Evolutionary conservation across 179 eudicot genomes (phyloP).

Genomic region (Heliamphora pulchella): DNA sequence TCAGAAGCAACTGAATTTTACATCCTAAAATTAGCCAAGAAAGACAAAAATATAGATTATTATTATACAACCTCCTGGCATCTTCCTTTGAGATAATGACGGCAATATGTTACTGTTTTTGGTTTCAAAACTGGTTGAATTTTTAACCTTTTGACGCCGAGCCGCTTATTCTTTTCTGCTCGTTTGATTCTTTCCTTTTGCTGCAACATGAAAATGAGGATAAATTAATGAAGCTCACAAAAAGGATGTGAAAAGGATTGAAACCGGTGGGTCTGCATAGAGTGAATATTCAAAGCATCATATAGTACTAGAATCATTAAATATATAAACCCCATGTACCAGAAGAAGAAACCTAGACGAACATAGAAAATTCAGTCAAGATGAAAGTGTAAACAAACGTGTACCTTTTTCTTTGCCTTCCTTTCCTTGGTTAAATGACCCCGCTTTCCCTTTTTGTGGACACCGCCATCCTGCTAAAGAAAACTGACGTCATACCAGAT

Average conservation of each 20-base stretch:
- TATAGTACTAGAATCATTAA: not conserved
- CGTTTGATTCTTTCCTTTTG: slow-evolving; percentile 55
- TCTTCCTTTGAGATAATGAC: slow-evolving; percentile 81
- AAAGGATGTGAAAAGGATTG: not conserved
- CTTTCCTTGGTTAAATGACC: slow-evolving; percentile 46
- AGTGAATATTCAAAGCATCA: not conserved
- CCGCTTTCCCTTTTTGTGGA: slow-evolving; percentile 41
- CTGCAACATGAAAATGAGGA: slow-evolving; percentile 33
- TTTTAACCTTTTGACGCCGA: slow-evolving; percentile 68
- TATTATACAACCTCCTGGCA: slow-evolving; percentile 63
- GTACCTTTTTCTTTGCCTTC: slow-evolving; percentile 81
- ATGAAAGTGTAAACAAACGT: not conserved
- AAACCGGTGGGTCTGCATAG: not conserved
- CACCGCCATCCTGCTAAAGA: slow-evolving; percentile 37
- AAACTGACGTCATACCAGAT: not conserved
- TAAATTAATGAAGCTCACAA: not conserved
- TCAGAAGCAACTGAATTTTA: slow-evolving; percentile 6
- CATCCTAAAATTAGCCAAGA: not conserved
- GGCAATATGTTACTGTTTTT: slow-evolving; percentile 52
- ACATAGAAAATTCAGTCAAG: not conserved
- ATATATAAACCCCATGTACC: not conserved
- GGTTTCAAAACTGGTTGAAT: slow-evolving; percentile 60
- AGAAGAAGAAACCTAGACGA: not conserved
- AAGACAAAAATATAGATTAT: slow-evolving; percentile 6
- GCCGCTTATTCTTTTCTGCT: slow-evolving; percentile 70